Percentiles rank a stretch among this genome's conserved stretches.
phyloP scores from a whole-genome alignment of 441 rosid species.

The Pelargonium citronellum region DNA sequence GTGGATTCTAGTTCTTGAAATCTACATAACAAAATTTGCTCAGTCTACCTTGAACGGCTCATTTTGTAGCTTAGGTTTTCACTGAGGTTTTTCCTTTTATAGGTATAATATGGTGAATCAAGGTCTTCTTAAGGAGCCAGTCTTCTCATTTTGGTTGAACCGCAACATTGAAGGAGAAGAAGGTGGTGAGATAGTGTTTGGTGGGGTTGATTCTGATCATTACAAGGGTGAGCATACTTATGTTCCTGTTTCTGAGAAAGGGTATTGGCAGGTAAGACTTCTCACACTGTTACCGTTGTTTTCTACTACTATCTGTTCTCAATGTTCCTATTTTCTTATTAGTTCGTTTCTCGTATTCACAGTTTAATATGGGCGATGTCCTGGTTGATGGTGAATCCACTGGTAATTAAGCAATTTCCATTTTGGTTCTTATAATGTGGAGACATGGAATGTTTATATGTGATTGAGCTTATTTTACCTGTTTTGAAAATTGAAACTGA shows the following conservation, averaged over 20 bases:
- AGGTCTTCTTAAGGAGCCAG: slow-evolving; percentile 43
- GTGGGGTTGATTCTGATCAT: slow-evolving; percentile 61
- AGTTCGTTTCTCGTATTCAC: slow-evolving; percentile 15
- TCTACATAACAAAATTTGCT: neutral
- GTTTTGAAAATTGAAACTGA: neutral
- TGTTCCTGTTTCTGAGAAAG: slow-evolving; percentile 60
- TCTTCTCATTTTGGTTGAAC: slow-evolving; percentile 78
- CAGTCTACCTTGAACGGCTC: neutral
- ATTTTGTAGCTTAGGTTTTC: neutral
- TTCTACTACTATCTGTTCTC: neutral
- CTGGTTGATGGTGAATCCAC: slow-evolving; percentile 48
- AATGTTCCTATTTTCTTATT: slow-evolving; percentile 15
- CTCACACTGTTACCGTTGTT: neutral
- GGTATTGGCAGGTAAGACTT: slow-evolving; percentile 70
- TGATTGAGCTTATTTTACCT: neutral
- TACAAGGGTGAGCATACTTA: slow-evolving; percentile 60
- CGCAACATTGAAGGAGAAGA: slow-evolving; percentile 48
- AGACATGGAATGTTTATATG: slow-evolving; percentile 1
- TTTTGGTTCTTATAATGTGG: neutral
- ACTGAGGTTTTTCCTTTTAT: slow-evolving; percentile 11
- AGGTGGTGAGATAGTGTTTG: slow-evolving; percentile 83
- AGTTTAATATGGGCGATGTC: slow-evolving; percentile 73
- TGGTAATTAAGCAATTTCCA: slow-evolving; percentile 27
- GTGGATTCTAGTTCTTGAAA: neutral
- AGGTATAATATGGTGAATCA: slow-evolving; percentile 74